phyloP scores from a whole-genome alignment of 2,329 filamentous ascomycete genomes.

The Chrysoporthe puriensis region DNA sequence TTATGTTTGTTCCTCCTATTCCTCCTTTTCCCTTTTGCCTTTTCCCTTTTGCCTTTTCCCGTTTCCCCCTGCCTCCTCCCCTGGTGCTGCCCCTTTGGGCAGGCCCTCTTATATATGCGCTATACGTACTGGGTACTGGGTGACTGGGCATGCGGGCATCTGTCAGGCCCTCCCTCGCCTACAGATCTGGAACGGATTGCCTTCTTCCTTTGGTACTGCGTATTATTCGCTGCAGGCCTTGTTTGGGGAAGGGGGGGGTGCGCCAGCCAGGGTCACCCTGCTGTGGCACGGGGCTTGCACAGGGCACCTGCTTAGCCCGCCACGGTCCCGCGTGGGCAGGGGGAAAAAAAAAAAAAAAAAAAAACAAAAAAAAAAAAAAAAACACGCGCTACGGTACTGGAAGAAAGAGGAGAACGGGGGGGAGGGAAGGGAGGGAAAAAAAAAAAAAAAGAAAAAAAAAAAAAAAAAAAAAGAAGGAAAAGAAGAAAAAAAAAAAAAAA shows the following conservation, averaged over 20 bases:
- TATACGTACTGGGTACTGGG: no score
- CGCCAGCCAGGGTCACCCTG: slow-evolving; percentile 20
- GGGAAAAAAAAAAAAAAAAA: not conserved
- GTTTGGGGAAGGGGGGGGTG: not conserved
- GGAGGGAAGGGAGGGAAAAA: not conserved
- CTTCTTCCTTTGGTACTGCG: not conserved
- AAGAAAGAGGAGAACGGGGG: not conserved
- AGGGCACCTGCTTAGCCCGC: slow-evolving; percentile 17
- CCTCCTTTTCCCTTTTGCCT: not conserved
- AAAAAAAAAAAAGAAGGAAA: not conserved
- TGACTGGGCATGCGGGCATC: not conserved
- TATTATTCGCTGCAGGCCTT: not conserved
- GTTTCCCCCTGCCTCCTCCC: no score
- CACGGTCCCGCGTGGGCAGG: slow-evolving; percentile 10
- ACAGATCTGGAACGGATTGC: not conserved
- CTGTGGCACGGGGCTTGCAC: slow-evolving; percentile 7
- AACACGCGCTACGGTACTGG: not conserved
- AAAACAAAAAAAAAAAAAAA: not conserved
- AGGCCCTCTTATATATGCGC: no score
- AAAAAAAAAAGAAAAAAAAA: not conserved
- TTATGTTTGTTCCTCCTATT: not conserved
- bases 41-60: not conserved
- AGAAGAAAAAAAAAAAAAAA: not conserved
- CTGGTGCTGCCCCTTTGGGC: no score
- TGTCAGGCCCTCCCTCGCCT: not conserved